Evolutionary conservation across 192 early-diverging fungal genomes (phyloP), one percentile per base, ranked within the genome.

Genomic region (Lunasporangiospora selenospora): DNA sequence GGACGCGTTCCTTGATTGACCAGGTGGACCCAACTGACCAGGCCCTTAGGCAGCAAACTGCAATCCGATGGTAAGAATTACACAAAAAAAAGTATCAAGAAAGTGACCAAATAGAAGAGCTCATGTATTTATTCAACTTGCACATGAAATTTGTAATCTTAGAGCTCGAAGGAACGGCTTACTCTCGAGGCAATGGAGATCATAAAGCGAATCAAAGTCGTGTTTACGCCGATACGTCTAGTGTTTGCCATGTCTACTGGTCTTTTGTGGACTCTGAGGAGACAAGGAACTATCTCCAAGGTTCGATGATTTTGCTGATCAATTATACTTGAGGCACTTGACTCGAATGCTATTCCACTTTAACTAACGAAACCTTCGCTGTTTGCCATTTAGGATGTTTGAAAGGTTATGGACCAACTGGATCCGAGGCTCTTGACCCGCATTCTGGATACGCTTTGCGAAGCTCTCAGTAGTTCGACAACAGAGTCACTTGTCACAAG

Each of bases 241-340:
- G 89, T 12, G 87, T 89, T 18, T 79, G 78, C 48, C 89, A 90
- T 58, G 79, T 90, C 0, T 88, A 84, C 58, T 77, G 78, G 11
- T 44, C 86, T 15, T 82, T 90, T 33, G 42, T 64, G 1, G 46
- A 77, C 7, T n/a, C n/a, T n/a, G n/a, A n/a, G n/a, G n/a, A n/a
- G n/a, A n/a, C n/a, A n/a, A n/a, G n/a, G n/a, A n/a, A 78, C 77
- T 12, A 86, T 80, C 15, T 65, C 81, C 11, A 77, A 49, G 40
- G 87, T 87, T 59, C 3, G 33, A 6, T 4, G 19, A n/a, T 9
- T 36, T 13, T 52, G 29, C 48, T 43, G 52, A 9, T 9, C 11
- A 19, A n/a, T 24, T 41, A 43, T 19, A 18, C 34, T 10, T 55
- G 3, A 43, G n/a, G 48, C 1, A 8, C 29, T n/a, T n/a, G n/a